Percentiles rank a stretch among this genome's conserved stretches.
Evolutionary conservation across 257 asterid genomes (phyloP).

Genomic region (Ilex aquifolium): DNA sequence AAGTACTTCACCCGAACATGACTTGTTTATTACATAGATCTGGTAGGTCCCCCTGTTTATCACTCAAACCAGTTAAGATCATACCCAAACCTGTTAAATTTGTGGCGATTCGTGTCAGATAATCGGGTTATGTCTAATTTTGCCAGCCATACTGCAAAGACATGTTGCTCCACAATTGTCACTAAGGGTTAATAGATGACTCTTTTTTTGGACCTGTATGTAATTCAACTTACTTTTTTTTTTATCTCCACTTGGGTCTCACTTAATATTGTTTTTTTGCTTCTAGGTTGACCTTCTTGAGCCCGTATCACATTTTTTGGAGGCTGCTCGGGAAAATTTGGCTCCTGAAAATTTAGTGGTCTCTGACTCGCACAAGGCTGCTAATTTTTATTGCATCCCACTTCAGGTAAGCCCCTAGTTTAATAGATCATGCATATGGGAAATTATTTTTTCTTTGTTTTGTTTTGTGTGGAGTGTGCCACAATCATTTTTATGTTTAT

Average conservation of each 20-base stretch:
- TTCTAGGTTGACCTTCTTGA: constrained; percentile 91
- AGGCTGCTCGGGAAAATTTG: constrained; percentile 74
- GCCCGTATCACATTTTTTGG: constrained; percentile 89
- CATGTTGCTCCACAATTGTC: neutral
- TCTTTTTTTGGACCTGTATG: neutral
- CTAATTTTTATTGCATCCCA: constrained; percentile 72
- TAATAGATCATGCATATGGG: too few species aligned
- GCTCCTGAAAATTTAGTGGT: constrained; percentile 63
- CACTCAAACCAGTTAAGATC: too few species aligned
- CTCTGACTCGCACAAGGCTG: constrained; percentile 60
- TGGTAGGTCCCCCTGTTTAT: too few species aligned
- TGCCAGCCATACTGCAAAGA: too few species aligned
- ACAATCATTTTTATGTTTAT: too few species aligned
- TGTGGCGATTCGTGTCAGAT: too few species aligned
- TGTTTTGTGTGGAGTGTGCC: too few species aligned
- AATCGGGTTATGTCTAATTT: too few species aligned
- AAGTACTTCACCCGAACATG: too few species aligned
- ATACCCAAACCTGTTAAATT: too few species aligned
- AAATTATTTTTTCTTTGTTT: too few species aligned
- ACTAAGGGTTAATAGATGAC: neutral
- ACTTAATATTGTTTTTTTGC: constrained; percentile 9
- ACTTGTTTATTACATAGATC: too few species aligned
- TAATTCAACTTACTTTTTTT: neutral
- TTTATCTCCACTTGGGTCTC: constrained; percentile 1
- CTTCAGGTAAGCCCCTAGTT: constrained; percentile 52